Percentiles rank a stretch among this genome's conserved stretches.
Conservation (phyloP, 1,139 yeast genomes). For the Debaryomycetaceae sp. region DNA sequence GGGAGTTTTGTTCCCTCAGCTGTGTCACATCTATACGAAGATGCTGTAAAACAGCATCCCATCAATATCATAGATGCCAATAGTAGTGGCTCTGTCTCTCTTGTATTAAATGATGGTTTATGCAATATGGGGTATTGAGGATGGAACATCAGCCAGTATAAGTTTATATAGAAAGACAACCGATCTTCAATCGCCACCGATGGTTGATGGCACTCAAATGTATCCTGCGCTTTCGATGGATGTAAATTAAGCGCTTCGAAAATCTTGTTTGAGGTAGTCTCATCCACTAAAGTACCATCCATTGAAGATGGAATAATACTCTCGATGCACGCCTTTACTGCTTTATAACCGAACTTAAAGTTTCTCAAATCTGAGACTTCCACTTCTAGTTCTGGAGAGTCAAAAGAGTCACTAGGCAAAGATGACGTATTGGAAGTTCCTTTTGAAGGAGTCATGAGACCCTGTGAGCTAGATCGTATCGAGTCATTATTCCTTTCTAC, state of each 20-base stretch:
- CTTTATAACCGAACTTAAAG: constrained; percentile 12
- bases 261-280: not conserved
- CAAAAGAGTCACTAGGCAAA: constrained; percentile 30
- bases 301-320: not conserved
- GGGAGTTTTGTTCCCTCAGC: constrained; percentile 6
- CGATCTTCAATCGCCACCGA: constrained; percentile 23
- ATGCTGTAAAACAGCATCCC: constrained; percentile 39
- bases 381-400: constrained; percentile 15
- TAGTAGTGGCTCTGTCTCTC: constrained; percentile 49
- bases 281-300: constrained; percentile 20
- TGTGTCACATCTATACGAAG: constrained; percentile 1
- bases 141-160: constrained; percentile 60
- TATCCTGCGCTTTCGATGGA: not conserved
- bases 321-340: constrained; percentile 15
- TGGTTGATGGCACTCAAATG: constrained; percentile 17
- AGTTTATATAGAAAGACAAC: constrained; percentile 23
- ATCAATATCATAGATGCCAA: constrained; percentile 54
- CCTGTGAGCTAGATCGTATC: constrained; percentile 8
- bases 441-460: constrained; percentile 22
- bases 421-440: constrained; percentile 22
- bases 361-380: not conserved
- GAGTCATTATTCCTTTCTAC: no score
- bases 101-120: constrained; percentile 59
- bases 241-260: not conserved
- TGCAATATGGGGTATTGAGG: constrained; percentile 62